Percentiles rank a stretch among this genome's conserved stretches.
phyloP scores from a whole-genome alignment of 305 asterid genomes.

The Fraxinus xanthoxyloides region DNA sequence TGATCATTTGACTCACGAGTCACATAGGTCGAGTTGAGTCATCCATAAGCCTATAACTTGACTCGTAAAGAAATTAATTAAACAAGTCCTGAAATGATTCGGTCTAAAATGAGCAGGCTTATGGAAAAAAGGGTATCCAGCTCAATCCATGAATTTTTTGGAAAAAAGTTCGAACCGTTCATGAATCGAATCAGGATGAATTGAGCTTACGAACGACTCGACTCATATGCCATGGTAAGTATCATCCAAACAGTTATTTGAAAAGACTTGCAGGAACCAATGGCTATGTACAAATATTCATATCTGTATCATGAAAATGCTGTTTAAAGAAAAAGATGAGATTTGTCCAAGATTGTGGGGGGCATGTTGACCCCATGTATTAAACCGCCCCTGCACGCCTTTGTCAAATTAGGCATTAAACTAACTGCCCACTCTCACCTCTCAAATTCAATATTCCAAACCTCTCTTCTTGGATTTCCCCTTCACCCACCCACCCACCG shows the following conservation, averaged over 20 bases:
- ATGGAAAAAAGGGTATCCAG: not conserved
- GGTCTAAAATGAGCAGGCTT: not conserved
- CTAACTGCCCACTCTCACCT: constrained; percentile 30
- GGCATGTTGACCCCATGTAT: constrained; percentile 48
- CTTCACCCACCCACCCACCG: constrained; percentile 33
- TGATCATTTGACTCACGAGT: not conserved
- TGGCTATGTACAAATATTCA: not conserved
- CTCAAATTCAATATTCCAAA: constrained; percentile 30
- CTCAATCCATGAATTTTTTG: not conserved
- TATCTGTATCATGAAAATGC: not conserved
- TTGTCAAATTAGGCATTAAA: constrained; percentile 25
- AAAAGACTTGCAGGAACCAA: not conserved
- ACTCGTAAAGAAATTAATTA: not conserved
- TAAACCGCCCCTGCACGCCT: constrained; percentile 51
- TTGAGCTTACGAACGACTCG: not conserved
- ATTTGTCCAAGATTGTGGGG: constrained; percentile 29
- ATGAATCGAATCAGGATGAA: not conserved
- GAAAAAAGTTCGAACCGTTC: not conserved
- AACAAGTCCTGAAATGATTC: not conserved
- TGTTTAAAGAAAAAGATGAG: not conserved
- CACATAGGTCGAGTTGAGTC: not conserved
- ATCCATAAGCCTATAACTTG: not conserved
- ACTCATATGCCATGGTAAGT: not conserved
- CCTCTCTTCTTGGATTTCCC: constrained; percentile 5
- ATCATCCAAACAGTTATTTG: not conserved